phyloP scores from a whole-genome alignment of 306 rosid genomes.

The Luffa aegyptiaca region DNA sequence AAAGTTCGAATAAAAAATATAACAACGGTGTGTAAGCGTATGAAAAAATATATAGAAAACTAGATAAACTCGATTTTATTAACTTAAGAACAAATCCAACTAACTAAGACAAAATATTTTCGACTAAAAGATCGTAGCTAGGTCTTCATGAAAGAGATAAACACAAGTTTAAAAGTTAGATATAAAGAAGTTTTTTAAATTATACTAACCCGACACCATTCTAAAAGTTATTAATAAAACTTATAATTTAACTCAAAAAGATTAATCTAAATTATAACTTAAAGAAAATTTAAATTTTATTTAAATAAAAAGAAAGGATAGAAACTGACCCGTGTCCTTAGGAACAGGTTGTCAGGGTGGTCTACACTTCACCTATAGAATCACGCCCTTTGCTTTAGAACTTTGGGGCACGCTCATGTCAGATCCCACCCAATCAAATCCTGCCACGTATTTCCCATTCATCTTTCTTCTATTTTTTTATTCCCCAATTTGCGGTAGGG shows the following conservation, averaged over 20 bases:
- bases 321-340: neutral
- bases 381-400: neutral
- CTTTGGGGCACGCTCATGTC: constrained; percentile 2
- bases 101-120: no score
- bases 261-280: neutral
- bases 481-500: neutral
- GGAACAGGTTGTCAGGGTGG: constrained; percentile 4
- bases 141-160: no score
- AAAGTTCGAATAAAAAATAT: no score
- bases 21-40: no score
- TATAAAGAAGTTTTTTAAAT: no score
- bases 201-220: no score
- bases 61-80: no score
- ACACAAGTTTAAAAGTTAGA: no score
- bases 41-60: no score
- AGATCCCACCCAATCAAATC: neutral
- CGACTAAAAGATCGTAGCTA: no score
- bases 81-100: no score
- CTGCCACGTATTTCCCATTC: neutral
- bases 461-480: neutral
- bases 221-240: no score
- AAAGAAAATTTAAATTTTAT: neutral
- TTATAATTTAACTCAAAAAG: neutral
- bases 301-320: neutral
- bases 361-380: neutral